Base-by-base conservation (phyloP, 805 yeast genomes). In the Naumovozyma baii region DNA sequence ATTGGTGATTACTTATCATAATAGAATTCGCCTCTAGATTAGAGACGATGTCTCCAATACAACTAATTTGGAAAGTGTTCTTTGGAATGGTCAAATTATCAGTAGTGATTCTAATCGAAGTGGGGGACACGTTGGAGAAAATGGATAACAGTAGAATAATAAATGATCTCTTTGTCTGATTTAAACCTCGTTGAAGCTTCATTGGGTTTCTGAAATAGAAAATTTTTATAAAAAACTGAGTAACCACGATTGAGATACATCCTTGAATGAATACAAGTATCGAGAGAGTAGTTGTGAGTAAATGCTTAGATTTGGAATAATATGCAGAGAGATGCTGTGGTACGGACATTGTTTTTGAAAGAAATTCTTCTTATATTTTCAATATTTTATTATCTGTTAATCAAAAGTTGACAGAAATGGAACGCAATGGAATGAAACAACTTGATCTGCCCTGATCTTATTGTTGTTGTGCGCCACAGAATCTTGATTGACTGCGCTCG, bases 1-100 rank as follows among this genome's bases (percentile, higher is more conserved):
- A 79, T 62, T 87, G 96, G 60, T 88, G 97, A 57, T 90, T 88
- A 10, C 94, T 76, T 31, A 88, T 78, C 34, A 82, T 58, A 2
- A 88, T 70, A 0, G 83, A 29, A 13, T 29, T 29, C 9, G 15
- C 13, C 5, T 29, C 15, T 29, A 29, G 13, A 9, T 9, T 5
- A 5, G 15, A 8, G 5, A 29, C 7, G 13, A n/a, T 9, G 7
- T 29, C 31, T 8, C 69, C 35, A 76, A 70, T 18, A 73, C 73
- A 7, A 67, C 59, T 35, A 79, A 54, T 47, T 48, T 29, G 14
- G 14, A 34, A 14, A n/a, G 18, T 5, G 19, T 16, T 12, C 15
- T 15, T 3, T 18, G 3, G n/a, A 16, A 64, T 46, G 5, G 62
- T 39, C 25, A 61, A 54, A 45, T 67, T 37, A 17, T 55, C 73